Evolutionary conservation across 2,329 filamentous ascomycete genomes (phyloP).

Genomic region (Ascochyta lentis): DNA sequence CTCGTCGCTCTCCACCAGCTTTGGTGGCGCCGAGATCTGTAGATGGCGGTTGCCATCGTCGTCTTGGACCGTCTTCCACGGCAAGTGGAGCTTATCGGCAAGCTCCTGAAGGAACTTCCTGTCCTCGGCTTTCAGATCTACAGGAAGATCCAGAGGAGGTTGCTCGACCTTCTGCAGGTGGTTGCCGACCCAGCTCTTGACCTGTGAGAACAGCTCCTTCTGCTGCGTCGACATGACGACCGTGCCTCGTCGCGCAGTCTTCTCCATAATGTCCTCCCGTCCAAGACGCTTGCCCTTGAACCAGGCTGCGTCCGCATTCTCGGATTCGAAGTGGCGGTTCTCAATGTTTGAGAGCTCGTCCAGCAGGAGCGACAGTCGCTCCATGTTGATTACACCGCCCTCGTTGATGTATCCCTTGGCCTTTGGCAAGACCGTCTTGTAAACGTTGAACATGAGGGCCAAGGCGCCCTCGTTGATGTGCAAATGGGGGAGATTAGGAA

Average conservation of each 20-base stretch:
- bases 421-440: conserved; percentile 87
- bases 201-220: conserved; percentile 78
- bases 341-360: conserved; percentile 88
- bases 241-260: conserved; percentile 65
- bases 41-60: conserved; percentile 71
- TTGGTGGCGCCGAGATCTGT: conserved; percentile 66
- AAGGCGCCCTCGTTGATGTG: conserved; percentile 99
- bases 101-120: conserved; percentile 92
- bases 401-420: conserved; percentile 97
- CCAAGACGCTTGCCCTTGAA: conserved; percentile 83
- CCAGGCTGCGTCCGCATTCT: conserved; percentile 89
- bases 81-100: conserved; percentile 70
- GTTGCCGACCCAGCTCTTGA: conserved; percentile 82
- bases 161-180: conserved; percentile 57
- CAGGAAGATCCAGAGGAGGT: conserved; percentile 73
- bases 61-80: conserved; percentile 69
- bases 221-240: conserved; percentile 80
- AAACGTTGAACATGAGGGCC: conserved; percentile 95
- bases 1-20: conserved; percentile 59
- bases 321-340: conserved; percentile 88
- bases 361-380: conserved; percentile 77
- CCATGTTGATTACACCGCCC: conserved; percentile 86
- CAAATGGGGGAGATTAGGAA: conserved; percentile 92
- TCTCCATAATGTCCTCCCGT: conserved; percentile 70
- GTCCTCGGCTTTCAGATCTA: conserved; percentile 78